These are phyloP conservation scores for Gelatoporia subvermispora DNA, from an alignment of 768 basidiomycete species.

Conservation along the genomic window DNA sequence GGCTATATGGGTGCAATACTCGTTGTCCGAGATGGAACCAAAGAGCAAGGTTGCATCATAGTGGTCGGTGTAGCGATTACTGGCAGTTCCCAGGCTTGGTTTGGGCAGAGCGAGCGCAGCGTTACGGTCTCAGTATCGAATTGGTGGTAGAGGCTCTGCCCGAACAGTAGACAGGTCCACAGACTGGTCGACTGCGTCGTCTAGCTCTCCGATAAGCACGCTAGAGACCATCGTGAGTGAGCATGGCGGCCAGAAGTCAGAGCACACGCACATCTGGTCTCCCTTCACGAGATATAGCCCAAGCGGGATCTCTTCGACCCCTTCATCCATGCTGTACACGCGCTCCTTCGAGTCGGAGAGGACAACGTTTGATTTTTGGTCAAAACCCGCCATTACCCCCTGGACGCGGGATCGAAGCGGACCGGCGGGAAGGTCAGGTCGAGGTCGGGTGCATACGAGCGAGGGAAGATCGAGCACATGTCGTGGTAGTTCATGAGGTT, in stretches of 20 bases:
- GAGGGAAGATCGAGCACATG: background rate
- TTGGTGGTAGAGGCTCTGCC: slow-evolving; percentile 83
- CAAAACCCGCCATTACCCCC: slow-evolving; percentile 90
- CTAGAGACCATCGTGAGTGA: slow-evolving; percentile 30
- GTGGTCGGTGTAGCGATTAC: too few species aligned
- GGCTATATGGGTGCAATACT: too few species aligned
- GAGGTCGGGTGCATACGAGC: background rate
- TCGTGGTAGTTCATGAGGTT: background rate
- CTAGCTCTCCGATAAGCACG: slow-evolving; percentile 80
- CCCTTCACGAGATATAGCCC: slow-evolving; percentile 98
- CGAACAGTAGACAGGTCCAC: slow-evolving; percentile 73
- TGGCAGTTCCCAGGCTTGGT: too few species aligned
- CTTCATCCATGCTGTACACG: slow-evolving; percentile 85
- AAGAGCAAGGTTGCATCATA: too few species aligned
- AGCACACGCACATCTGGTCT: slow-evolving; percentile 84
- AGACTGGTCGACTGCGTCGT: slow-evolving; percentile 73
- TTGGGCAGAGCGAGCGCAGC: too few species aligned
- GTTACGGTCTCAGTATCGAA: slow-evolving; percentile 58
- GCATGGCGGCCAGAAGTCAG: slow-evolving; percentile 2
- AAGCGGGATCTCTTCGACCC: slow-evolving; percentile 90
- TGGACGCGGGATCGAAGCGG: slow-evolving; percentile 25
- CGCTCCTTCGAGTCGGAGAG: slow-evolving; percentile 92
- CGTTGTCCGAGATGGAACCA: too few species aligned
- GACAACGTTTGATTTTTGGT: slow-evolving; percentile 95
- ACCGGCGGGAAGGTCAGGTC: background rate